Conservation (phyloP, 2,329 filamentous ascomycete species). For the Colletotrichum viniferum region DNA sequence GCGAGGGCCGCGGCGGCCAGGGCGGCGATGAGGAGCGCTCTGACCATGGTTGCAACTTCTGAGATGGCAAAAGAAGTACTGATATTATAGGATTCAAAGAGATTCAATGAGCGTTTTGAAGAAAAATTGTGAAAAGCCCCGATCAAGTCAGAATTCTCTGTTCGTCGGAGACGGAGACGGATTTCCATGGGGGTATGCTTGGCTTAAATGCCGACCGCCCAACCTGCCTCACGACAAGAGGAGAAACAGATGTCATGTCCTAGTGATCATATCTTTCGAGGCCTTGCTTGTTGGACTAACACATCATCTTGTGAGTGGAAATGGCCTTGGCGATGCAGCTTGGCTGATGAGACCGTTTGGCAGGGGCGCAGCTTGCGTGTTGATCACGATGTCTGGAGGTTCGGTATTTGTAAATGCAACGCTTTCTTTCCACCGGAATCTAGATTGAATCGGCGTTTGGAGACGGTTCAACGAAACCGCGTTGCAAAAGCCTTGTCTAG, state of each 20-base stretch:
- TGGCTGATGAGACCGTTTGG: not conserved
- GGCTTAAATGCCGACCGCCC: not conserved
- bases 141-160: not conserved
- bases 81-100: not conserved
- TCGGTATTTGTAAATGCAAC: rapidly evolving
- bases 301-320: not conserved
- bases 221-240: not conserved
- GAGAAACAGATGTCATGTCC: not conserved
- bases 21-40: not conserved
- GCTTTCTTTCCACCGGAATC: not conserved
- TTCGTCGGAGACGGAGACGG: not conserved
- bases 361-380: too few relatives aligned
- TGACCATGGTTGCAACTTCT: not conserved
- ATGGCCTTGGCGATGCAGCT: not conserved
- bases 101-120: not conserved
- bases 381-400: not conserved
- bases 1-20: not conserved
- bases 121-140: not conserved
- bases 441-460: not conserved
- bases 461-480: not conserved
- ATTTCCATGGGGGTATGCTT: not conserved
- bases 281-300: too few relatives aligned
- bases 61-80: not conserved
- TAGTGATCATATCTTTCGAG: too few relatives aligned
- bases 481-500: not conserved